phyloP scores from a whole-genome alignment of 2,329 filamentous ascomycete genomes.

The Colletotrichum truncatum region DNA sequence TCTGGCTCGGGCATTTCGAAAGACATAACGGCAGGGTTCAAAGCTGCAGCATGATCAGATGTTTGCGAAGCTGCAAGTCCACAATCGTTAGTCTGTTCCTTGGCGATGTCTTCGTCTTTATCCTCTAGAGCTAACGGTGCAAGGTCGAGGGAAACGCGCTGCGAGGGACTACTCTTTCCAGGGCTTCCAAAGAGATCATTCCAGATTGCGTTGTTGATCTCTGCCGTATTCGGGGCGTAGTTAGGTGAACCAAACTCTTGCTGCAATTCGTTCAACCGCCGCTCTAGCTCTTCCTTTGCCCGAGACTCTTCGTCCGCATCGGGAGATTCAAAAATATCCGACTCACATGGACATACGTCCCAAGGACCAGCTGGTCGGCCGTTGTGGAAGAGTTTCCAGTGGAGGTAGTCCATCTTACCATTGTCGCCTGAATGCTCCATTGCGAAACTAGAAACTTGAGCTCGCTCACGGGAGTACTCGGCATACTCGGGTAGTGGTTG shows the following conservation, averaged over 20 bases:
- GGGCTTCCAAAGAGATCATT: neutral
- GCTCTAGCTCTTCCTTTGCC: neutral
- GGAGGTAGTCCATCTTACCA: slow-evolving; percentile 3
- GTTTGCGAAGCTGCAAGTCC: no score
- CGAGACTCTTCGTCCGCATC: neutral
- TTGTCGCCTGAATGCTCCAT: slow-evolving; percentile 10
- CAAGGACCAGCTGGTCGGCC: neutral
- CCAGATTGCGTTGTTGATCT: neutral
- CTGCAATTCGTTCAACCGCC: neutral
- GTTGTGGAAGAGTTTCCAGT: slow-evolving; percentile 4
- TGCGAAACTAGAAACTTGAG: neutral
- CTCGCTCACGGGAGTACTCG: neutral
- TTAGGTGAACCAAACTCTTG: neutral
- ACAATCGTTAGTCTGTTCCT: no score
- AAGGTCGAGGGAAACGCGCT: no score
- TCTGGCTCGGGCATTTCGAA: no score
- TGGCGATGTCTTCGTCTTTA: no score
- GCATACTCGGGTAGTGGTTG: neutral
- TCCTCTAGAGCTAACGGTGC: no score
- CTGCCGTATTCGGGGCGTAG: neutral
- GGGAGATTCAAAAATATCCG: neutral
- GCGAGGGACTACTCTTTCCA: no score
- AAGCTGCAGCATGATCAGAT: no score
- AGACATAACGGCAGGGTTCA: no score
- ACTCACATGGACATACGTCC: slow-evolving; percentile 1